These are phyloP conservation scores for Fusarium penzigii DNA, from an alignment of 2,329 filamentous ascomycete genomes.

Conservation along the genomic window DNA sequence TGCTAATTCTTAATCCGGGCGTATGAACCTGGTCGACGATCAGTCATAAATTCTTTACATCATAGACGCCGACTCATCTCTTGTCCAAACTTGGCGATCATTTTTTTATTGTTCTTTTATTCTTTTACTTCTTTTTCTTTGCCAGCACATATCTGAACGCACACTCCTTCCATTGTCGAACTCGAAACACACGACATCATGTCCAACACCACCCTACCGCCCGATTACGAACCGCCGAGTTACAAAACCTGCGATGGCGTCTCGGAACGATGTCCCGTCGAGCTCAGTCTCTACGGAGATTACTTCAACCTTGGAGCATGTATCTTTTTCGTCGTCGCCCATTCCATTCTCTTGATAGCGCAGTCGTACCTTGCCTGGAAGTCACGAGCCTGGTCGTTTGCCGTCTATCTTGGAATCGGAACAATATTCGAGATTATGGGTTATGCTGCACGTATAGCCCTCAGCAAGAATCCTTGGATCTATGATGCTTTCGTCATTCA, in stretches of 20 bases:
- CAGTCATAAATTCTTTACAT: background rate
- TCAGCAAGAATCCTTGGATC: slow-evolving; percentile 42
- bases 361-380: slow-evolving; percentile 35
- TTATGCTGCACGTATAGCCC: slow-evolving; percentile 43
- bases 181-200: background rate
- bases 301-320: slow-evolving; percentile 27
- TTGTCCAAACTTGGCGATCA: background rate
- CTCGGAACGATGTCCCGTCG: slow-evolving; percentile 21
- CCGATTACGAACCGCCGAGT: slow-evolving; percentile 9
- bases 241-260: slow-evolving; percentile 17
- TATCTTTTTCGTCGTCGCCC: slow-evolving; percentile 37
- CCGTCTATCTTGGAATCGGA: slow-evolving; percentile 37
- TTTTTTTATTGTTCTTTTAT: too few relatives aligned
- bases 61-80: background rate
- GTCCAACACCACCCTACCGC: slow-evolving; percentile 1
- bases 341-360: slow-evolving; percentile 34
- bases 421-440: slow-evolving; percentile 43
- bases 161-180: too few relatives aligned
- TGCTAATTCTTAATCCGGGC: background rate
- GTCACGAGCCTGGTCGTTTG: slow-evolving; percentile 41
- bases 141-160: too few relatives aligned
- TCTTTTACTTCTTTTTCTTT: too few relatives aligned
- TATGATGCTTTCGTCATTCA: slow-evolving; percentile 43
- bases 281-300: slow-evolving; percentile 25
- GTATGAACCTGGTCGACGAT: background rate